A percentile compares a stretch with the other conserved stretches of the same genome.
These are phyloP conservation scores for Stromatinia cepivora DNA, from an alignment of 2,329 filamentous ascomycete genomes.

Conservation along the genomic window DNA sequence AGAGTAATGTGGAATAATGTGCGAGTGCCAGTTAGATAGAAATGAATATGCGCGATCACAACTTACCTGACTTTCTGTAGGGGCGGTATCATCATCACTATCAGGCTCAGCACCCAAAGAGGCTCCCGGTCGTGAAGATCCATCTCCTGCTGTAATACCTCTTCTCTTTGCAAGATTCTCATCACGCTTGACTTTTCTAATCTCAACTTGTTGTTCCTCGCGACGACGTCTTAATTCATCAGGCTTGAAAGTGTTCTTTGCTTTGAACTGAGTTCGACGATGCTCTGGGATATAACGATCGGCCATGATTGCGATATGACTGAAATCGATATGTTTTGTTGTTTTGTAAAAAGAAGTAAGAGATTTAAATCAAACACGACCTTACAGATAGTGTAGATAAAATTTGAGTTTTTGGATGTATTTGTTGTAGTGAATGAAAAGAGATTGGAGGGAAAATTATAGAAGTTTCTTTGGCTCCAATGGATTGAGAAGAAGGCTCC, in stretches of 20 bases:
- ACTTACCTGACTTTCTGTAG: slow-evolving; percentile 93
- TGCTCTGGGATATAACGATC: slow-evolving; percentile 99
- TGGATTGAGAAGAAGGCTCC: slow-evolving; percentile 20
- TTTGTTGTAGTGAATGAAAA: slow-evolving; percentile 15
- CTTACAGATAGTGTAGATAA: slow-evolving; percentile 25
- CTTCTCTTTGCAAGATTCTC: slow-evolving; percentile 98
- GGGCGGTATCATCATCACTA: slow-evolving; percentile 94
- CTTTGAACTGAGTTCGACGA: slow-evolving; percentile 99
- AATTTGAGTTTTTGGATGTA: slow-evolving; percentile 13
- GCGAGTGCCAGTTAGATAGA: background rate
- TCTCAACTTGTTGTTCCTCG: slow-evolving; percentile 99
- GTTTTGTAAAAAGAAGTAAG: slow-evolving; percentile 15
- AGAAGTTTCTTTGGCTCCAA: slow-evolving; percentile 22
- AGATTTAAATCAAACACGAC: slow-evolving; percentile 13
- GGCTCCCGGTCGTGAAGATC: slow-evolving; percentile 68
- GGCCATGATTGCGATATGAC: slow-evolving; percentile 63
- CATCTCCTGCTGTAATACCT: slow-evolving; percentile 82
- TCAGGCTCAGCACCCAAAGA: slow-evolving; percentile 86
- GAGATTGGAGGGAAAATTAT: slow-evolving; percentile 21
- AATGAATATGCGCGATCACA: slow-evolving; percentile 24
- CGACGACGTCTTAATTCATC: slow-evolving; percentile 97
- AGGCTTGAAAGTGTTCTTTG: slow-evolving; percentile 98
- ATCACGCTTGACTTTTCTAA: slow-evolving; percentile 96
- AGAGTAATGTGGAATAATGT: background rate
- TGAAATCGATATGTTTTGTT: slow-evolving; percentile 21